Percentiles rank a stretch among this genome's conserved stretches.
Evolutionary conservation across 768 basidiomycete genomes (phyloP).

Genomic region (Suillus decipiens): DNA sequence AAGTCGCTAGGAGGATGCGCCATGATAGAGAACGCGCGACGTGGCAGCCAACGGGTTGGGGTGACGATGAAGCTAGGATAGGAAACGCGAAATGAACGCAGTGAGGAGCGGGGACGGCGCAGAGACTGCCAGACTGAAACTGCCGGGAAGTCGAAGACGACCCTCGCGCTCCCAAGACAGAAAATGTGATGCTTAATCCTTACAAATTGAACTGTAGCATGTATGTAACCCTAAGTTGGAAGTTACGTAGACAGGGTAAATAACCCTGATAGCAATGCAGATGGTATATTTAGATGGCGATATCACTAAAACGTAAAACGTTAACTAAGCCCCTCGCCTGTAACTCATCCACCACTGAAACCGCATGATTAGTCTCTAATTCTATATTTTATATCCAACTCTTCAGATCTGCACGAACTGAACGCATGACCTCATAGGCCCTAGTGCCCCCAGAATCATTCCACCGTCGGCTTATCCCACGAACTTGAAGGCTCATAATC

Average conservation of each 20-base stretch:
- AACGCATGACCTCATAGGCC: too few relatives aligned
- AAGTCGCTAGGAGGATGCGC: constrained; percentile 34
- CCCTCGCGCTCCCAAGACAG: not conserved
- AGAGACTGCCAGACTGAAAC: not conserved
- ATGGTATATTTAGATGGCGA: not conserved
- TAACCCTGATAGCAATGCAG: not conserved
- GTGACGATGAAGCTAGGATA: not conserved
- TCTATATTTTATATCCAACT: not conserved
- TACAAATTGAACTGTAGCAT: too few relatives aligned
- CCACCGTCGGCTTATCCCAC: constrained; percentile 19
- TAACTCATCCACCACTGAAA: not conserved
- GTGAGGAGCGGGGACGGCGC: not conserved
- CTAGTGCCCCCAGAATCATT: constrained; percentile 1
- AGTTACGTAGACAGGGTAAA: too few relatives aligned
- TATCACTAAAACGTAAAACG: not conserved
- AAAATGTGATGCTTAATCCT: too few relatives aligned
- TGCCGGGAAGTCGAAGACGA: not conserved
- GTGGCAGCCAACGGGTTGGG: not conserved
- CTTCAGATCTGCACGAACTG: not conserved
- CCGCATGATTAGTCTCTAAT: not conserved
- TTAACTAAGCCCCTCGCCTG: not conserved
- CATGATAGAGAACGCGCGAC: constrained; percentile 22
- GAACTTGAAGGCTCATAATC: constrained; percentile 10
- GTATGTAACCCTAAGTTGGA: not conserved
- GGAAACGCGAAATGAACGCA: not conserved